phyloP scores from a whole-genome alignment of 2,329 filamentous ascomycete species.

The Aspergillus flavus region DNA sequence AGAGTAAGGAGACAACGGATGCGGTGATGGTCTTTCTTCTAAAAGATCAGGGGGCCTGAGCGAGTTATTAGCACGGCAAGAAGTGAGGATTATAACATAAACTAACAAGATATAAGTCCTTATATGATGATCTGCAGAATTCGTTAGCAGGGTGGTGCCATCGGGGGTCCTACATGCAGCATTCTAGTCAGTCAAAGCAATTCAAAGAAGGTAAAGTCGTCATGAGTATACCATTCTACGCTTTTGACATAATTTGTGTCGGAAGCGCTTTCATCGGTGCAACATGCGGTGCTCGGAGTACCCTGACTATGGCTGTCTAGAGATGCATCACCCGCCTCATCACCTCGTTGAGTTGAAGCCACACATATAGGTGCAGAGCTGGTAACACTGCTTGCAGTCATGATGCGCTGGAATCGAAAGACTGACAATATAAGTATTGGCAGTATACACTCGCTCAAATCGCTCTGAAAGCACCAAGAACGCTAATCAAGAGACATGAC shows the following conservation, averaged over 20 bases:
- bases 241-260: constrained; percentile 47
- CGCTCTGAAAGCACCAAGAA: neutral
- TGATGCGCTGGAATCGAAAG: neutral
- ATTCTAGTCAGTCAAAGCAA: neutral
- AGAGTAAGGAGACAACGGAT: constrained; percentile 50
- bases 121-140: constrained; percentile 54
- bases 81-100: neutral
- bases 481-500: neutral
- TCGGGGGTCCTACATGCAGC: constrained; percentile 51
- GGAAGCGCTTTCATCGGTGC: neutral
- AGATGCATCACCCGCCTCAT: neutral
- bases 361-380: constrained; percentile 28
- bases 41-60: constrained; percentile 52
- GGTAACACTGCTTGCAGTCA: constrained; percentile 12
- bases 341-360: constrained; percentile 24
- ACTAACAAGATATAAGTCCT: constrained; percentile 57
- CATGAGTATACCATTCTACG: constrained; percentile 45
- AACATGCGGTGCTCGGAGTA: no score
- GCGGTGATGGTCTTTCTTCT: constrained; percentile 37
- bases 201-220: neutral
- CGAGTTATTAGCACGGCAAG: constrained; percentile 12
- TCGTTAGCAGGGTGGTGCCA: constrained; percentile 60
- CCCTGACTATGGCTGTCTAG: neutral
- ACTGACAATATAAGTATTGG: neutral
- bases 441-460: neutral